Percentiles rank a stretch among this genome's conserved stretches.
Evolutionary conservation across 495 filamentous ascomycete species (phyloP).

Genomic region (Daldinia vernicosa): DNA sequence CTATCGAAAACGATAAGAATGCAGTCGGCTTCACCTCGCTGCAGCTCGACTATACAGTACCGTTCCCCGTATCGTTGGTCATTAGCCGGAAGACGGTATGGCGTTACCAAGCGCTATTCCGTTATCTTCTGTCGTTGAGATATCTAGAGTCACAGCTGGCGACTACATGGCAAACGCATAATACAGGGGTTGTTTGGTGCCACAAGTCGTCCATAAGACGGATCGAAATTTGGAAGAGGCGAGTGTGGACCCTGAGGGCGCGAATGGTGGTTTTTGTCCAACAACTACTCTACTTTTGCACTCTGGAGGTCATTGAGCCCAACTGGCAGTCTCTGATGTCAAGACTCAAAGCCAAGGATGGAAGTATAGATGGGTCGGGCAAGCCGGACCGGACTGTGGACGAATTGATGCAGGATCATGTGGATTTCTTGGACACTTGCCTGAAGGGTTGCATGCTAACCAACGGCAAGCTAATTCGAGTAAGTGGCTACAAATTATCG

Average conservation of each 20-base stretch:
- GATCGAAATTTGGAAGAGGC: slow-evolving; percentile 91
- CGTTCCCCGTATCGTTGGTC: slow-evolving; percentile 95
- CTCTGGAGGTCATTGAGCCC: slow-evolving; percentile 94
- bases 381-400: slow-evolving; percentile 86
- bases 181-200: slow-evolving; percentile 81
- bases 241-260: slow-evolving; percentile 88
- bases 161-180: slow-evolving; percentile 89
- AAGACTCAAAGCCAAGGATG: slow-evolving; percentile 71
- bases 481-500: slow-evolving; percentile 53
- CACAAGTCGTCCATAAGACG: slow-evolving; percentile 76
- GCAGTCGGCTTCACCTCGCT: slow-evolving; percentile 90
- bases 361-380: slow-evolving; percentile 54
- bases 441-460: slow-evolving; percentile 99
- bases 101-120: slow-evolving; percentile 94
- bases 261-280: slow-evolving; percentile 98
- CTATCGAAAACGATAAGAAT: slow-evolving; percentile 80
- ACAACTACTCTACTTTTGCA: slow-evolving; percentile 95
- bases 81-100: slow-evolving; percentile 95
- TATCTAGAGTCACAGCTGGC: slow-evolving; percentile 87
- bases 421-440: slow-evolving; percentile 97
- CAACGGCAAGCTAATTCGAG: slow-evolving; percentile 89
- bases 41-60: slow-evolving; percentile 91
- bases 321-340: slow-evolving; percentile 96
- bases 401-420: slow-evolving; percentile 98
- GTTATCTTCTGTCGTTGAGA: slow-evolving; percentile 86